Percentiles rank a stretch among this genome's conserved stretches.
Conservation (phyloP, 495 filamentous ascomycete genomes). For the Aspergillus sparsus region DNA sequence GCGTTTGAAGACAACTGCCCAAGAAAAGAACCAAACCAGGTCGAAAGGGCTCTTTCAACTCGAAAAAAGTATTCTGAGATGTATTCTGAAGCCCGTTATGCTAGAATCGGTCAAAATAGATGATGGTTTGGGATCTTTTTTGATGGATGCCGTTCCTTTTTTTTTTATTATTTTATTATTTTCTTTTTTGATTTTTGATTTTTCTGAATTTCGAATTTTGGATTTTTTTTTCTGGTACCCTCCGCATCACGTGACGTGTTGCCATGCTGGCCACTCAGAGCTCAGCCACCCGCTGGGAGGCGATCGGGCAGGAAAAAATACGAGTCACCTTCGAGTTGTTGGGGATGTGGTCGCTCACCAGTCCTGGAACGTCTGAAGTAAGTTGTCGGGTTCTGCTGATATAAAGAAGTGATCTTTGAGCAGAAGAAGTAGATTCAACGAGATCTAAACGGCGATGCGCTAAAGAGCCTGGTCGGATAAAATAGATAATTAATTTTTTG, state of each 20-base stretch:
- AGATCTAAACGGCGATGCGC: constrained; percentile 4
- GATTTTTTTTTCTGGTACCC: constrained; percentile 20
- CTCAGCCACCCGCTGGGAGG: neutral
- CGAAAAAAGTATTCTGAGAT: constrained; percentile 3
- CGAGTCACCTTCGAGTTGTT: constrained; percentile 7
- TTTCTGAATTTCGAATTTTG: constrained; percentile 24
- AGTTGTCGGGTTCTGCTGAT: neutral
- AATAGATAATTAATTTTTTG: constrained; percentile 19
- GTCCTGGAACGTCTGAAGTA: neutral
- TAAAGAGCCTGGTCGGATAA: constrained; percentile 8
- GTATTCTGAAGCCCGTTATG: constrained; percentile 15
- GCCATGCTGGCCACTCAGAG: constrained; percentile 23
- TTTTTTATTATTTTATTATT: constrained; percentile 26
- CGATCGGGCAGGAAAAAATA: constrained; percentile 10
- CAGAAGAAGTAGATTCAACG: neutral
- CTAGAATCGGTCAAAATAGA: constrained; percentile 22
- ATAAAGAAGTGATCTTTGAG: neutral
- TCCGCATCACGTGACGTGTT: constrained; percentile 21
- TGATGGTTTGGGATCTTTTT: constrained; percentile 21
- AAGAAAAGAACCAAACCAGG: constrained; percentile 5
- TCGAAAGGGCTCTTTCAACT: neutral
- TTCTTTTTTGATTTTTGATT: constrained; percentile 25
- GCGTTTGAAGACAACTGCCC: constrained; percentile 10
- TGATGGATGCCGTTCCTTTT: constrained; percentile 26
- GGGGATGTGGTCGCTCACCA: neutral